A percentile compares a stretch with the other conserved stretches of the same genome.
Evolutionary conservation across 257 asterid species (phyloP).

Genomic region (Knoxia roxburghii): DNA sequence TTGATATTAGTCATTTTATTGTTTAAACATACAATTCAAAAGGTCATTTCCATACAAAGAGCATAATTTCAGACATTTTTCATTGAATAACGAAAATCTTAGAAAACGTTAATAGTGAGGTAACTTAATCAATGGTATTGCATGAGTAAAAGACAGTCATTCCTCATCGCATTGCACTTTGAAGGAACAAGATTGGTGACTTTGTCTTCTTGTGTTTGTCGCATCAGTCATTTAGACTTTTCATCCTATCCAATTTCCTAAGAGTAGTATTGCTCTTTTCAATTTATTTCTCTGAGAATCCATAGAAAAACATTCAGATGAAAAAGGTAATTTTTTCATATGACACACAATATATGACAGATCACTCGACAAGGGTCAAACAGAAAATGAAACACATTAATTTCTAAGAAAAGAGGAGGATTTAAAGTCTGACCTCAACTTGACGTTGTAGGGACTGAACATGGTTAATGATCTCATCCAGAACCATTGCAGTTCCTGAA

Average conservation of each 20-base stretch:
- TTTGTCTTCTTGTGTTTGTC: neutral
- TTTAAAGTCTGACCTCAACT: constrained; percentile 64
- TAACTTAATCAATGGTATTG: no score
- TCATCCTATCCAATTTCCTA: neutral
- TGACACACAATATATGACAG: no score
- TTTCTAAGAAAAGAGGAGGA: constrained; percentile 11
- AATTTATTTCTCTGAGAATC: neutral
- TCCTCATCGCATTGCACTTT: neutral
- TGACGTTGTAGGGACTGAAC: constrained; percentile 91
- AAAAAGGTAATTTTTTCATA: neutral
- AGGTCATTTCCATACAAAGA: neutral
- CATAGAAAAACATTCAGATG: neutral
- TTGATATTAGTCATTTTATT: neutral
- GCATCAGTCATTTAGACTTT: neutral
- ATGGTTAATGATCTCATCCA: constrained; percentile 94
- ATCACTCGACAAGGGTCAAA: neutral
- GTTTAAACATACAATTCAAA: neutral
- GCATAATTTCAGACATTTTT: neutral
- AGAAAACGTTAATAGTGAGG: no score
- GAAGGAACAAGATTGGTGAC: neutral
- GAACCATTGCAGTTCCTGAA: constrained; percentile 92
- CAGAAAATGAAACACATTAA: neutral
- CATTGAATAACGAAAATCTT: no score
- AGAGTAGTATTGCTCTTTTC: neutral
- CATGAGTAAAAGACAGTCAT: neutral